A percentile compares a stretch with the other conserved stretches of the same genome.
phyloP scores from a whole-genome alignment of 2,329 filamentous ascomycete species.

The Ceratocystis cubensis region DNA sequence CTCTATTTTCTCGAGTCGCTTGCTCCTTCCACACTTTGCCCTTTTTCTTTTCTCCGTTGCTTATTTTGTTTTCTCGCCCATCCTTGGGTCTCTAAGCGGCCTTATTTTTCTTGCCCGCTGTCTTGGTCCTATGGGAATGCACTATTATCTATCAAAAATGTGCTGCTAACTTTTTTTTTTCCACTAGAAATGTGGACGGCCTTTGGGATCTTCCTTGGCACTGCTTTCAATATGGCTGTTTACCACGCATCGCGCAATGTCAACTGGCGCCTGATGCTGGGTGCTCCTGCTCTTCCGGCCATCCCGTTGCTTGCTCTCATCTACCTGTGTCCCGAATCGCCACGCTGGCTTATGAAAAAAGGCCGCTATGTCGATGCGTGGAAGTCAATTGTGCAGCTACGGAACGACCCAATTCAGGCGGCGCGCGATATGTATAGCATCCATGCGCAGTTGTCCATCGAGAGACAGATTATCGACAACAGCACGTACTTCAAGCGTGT shows the following conservation, averaged over 20 bases:
- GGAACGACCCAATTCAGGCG: slow-evolving; percentile 47
- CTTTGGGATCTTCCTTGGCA: slow-evolving; percentile 53
- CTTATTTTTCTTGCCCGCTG: background rate
- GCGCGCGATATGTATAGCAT: slow-evolving; percentile 52
- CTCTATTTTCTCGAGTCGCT: background rate
- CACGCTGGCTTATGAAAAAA: slow-evolving; percentile 55
- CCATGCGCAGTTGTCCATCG: slow-evolving; percentile 28
- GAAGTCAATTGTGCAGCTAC: slow-evolving; percentile 41
- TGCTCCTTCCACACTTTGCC: background rate
- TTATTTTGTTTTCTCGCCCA: background rate
- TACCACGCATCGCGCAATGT: slow-evolving; percentile 45
- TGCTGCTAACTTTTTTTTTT: background rate
- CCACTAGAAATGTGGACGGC: slow-evolving; percentile 36
- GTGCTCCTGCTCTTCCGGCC: slow-evolving; percentile 51
- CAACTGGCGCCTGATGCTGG: slow-evolving; percentile 45
- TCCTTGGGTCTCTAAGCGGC: background rate
- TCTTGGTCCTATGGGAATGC: background rate
- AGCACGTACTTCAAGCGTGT: slow-evolving; percentile 41
- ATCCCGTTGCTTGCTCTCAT: slow-evolving; percentile 45
- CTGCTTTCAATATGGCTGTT: slow-evolving; percentile 51
- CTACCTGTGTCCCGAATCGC: slow-evolving; percentile 52
- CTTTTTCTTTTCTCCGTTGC: background rate
- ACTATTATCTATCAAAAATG: background rate
- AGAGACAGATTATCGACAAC: slow-evolving; percentile 27
- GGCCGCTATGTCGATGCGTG: slow-evolving; percentile 42